A percentile compares a stretch with the other conserved stretches of the same genome.
Evolutionary conservation across 768 basidiomycete species (phyloP).

Genomic region (Leccinellum albellum): DNA sequence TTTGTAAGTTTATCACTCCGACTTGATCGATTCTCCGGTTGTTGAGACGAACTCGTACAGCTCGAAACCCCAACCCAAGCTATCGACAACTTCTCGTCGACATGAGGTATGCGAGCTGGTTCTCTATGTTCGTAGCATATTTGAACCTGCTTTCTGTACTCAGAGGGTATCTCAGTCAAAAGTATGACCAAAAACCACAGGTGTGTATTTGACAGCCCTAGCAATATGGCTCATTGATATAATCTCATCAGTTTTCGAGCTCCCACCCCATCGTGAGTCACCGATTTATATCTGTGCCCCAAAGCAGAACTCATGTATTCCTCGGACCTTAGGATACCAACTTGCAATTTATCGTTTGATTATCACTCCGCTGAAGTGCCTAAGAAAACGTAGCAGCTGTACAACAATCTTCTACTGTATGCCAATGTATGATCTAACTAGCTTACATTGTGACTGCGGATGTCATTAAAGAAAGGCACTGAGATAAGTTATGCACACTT

Average conservation of each 20-base stretch:
- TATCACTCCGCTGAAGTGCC: background rate
- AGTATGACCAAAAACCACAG: conserved; percentile 60
- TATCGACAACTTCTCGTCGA: conserved; percentile 47
- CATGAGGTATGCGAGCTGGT: conserved; percentile 36
- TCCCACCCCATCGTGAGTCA: conserved; percentile 41
- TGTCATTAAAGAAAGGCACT: background rate
- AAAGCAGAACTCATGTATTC: background rate
- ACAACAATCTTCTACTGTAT: background rate
- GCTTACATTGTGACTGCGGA: background rate
- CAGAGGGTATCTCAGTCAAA: conserved; percentile 40
- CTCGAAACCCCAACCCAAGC: conserved; percentile 45
- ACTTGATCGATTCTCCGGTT: background rate
- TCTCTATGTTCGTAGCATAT: background rate
- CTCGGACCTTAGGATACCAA: conserved; percentile 24
- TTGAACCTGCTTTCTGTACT: background rate
- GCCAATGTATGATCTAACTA: background rate
- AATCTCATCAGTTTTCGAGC: conserved; percentile 34
- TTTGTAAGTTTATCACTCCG: conserved; percentile 37
- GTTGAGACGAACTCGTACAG: conserved; percentile 23
- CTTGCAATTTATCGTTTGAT: conserved; percentile 29
- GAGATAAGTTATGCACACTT: conserved; percentile 33
- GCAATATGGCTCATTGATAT: conserved; percentile 7
- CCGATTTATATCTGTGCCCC: background rate
- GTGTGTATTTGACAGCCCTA: conserved; percentile 9
- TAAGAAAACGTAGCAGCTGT: background rate